Conservation (phyloP, 2,329 filamentous ascomycete species). For the Fusarium acutatum region DNA sequence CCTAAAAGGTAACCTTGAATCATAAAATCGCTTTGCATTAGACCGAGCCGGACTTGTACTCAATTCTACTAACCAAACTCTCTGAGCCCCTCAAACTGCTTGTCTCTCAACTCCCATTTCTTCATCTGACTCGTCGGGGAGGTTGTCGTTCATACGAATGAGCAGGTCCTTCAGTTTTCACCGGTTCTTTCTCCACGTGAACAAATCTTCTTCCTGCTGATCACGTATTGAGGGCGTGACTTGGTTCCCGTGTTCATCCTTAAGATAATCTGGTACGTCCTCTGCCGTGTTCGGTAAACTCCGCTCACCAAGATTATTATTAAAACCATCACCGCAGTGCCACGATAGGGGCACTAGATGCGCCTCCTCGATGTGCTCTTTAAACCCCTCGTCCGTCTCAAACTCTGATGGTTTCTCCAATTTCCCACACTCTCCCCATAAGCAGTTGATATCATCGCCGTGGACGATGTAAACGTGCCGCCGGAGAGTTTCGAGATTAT, state of each 20-base stretch:
- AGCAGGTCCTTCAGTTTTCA: slow-evolving; percentile 55
- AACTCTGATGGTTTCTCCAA: slow-evolving; percentile 46
- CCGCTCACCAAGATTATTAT: slow-evolving; percentile 46
- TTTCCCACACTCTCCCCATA: slow-evolving; percentile 46
- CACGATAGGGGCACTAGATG: slow-evolving; percentile 64
- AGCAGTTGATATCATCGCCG: slow-evolving; percentile 39
- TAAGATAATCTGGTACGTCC: slow-evolving; percentile 59
- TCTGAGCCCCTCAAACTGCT: not conserved
- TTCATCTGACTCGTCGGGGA: slow-evolving; percentile 54
- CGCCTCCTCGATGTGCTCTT: slow-evolving; percentile 60
- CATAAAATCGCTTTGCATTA: not conserved
- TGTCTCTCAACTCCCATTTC: slow-evolving; percentile 29
- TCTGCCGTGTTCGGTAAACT: slow-evolving; percentile 32
- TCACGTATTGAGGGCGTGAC: slow-evolving; percentile 66
- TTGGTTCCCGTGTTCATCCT: slow-evolving; percentile 61
- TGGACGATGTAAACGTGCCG: slow-evolving; percentile 64
- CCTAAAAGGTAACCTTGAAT: slow-evolving; percentile 12
- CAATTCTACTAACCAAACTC: not conserved
- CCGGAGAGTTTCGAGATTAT: slow-evolving; percentile 68
- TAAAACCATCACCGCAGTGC: slow-evolving; percentile 68
- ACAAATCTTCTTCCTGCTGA: slow-evolving; percentile 59
- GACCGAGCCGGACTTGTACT: not conserved
- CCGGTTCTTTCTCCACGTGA: slow-evolving; percentile 55
- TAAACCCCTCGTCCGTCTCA: slow-evolving; percentile 49
- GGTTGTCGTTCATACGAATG: slow-evolving; percentile 55